These are phyloP conservation scores for Cladosporium oxysporum DNA, from an alignment of 2,329 filamentous ascomycete genomes.

Conservation along the genomic window DNA sequence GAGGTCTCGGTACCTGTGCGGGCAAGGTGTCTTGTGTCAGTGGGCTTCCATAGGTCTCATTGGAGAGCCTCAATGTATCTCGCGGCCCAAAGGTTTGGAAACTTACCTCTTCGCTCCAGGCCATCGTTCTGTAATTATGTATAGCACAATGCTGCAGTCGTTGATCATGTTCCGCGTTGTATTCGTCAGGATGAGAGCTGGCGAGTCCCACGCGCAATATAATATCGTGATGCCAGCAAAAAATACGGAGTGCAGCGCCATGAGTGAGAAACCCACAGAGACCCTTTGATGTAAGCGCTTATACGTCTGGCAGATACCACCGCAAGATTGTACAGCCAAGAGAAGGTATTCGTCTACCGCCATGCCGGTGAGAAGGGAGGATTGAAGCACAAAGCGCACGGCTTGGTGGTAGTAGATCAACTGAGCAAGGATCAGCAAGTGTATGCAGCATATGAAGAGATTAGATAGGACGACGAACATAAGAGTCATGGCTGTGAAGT, in stretches of 20 bases:
- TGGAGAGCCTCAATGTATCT: not conserved
- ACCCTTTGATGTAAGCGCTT: slow-evolving; percentile 35
- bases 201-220: slow-evolving; percentile 36
- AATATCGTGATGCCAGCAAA: slow-evolving; percentile 35
- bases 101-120: slow-evolving; percentile 22
- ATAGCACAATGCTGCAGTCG: slow-evolving; percentile 28
- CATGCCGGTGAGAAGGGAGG: not conserved
- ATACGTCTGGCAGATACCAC: slow-evolving; percentile 34
- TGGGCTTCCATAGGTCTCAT: not conserved
- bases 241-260: slow-evolving; percentile 35
- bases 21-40: no score
- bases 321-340: slow-evolving; percentile 32
- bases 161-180: slow-evolving; percentile 32
- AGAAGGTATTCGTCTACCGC: not conserved
- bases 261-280: slow-evolving; percentile 33
- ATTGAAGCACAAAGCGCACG: not conserved
- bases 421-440: not conserved
- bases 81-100: no score
- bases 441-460: not conserved
- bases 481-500: not conserved
- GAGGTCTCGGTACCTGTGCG: not conserved
- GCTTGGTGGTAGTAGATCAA: slow-evolving; percentile 1
- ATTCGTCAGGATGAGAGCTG: slow-evolving; percentile 27
- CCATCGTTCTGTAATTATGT: slow-evolving; percentile 26
- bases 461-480: not conserved